Percentiles rank a stretch among this genome's conserved stretches.
These are phyloP conservation scores for Naegleria lovaniensis DNA, from an alignment of 208 protist species.

Conservation along the genomic window DNA sequence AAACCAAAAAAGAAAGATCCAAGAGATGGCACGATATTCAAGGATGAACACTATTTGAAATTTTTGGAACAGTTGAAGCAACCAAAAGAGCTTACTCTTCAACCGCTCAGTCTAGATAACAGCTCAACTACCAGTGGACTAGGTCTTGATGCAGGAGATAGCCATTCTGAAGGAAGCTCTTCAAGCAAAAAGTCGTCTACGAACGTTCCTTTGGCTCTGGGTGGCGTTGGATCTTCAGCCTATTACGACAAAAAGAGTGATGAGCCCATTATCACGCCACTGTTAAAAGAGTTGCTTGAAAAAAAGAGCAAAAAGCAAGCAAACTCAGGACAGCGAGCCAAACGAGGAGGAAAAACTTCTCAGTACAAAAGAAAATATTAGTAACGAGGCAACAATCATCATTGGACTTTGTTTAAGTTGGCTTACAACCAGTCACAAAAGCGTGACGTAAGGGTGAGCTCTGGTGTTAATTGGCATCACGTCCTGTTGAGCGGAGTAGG, in stretches of 20 bases:
- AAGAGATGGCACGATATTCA: constrained; percentile 4
- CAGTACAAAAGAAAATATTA: not conserved
- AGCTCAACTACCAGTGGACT: not conserved
- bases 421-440: too few species aligned
- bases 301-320: not conserved
- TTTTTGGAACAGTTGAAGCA: constrained; percentile 5
- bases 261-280: not conserved
- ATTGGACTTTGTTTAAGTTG: too few species aligned
- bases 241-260: not conserved
- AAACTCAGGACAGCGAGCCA: not conserved
- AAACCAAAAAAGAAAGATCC: not conserved
- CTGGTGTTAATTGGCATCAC: too few species aligned
- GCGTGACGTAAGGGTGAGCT: too few species aligned
- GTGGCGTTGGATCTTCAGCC: not conserved
- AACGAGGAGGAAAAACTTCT: not conserved
- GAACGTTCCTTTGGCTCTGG: not conserved
- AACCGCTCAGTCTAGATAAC: not conserved
- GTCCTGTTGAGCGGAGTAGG: too few species aligned
- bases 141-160: not conserved
- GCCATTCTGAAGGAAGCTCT: not conserved
- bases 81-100: constrained; percentile 6
- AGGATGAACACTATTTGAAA: not conserved
- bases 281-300: not conserved
- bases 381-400: too few species aligned
- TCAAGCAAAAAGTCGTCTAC: not conserved